Evolutionary conservation across 2,329 filamentous ascomycete species (phyloP).

Genomic region (Talaromyces rugulosus): DNA sequence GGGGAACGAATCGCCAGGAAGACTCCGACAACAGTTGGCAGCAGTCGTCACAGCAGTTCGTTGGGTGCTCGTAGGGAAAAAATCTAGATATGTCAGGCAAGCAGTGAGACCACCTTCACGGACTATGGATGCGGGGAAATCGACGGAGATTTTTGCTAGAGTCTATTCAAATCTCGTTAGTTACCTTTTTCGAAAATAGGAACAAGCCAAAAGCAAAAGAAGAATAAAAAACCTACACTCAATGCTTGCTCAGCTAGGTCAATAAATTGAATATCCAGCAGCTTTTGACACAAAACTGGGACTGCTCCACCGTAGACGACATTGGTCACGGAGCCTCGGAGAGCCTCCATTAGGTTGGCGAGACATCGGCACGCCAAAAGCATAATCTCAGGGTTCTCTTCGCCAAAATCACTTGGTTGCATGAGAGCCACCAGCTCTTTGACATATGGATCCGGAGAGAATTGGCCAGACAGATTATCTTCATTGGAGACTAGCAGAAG

Average conservation of each 20-base stretch:
- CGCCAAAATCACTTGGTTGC: slow-evolving; percentile 81
- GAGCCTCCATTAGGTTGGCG: slow-evolving; percentile 94
- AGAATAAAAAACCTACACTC: slow-evolving; percentile 53
- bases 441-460: slow-evolving; percentile 89
- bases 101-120: slow-evolving; percentile 91
- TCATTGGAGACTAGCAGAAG: slow-evolving; percentile 92
- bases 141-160: slow-evolving; percentile 92
- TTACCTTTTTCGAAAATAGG: background rate
- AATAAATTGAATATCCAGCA: slow-evolving; percentile 94
- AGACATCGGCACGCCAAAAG: slow-evolving; percentile 91
- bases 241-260: slow-evolving; percentile 95
- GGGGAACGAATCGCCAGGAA: slow-evolving; percentile 86
- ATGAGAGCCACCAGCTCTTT: slow-evolving; percentile 90
- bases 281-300: slow-evolving; percentile 87
- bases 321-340: slow-evolving; percentile 87
- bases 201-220: background rate
- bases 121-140: slow-evolving; percentile 92
- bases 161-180: slow-evolving; percentile 49
- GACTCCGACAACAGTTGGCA: slow-evolving; percentile 96
- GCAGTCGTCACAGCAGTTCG: slow-evolving; percentile 94
- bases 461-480: slow-evolving; percentile 91
- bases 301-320: slow-evolving; percentile 98
- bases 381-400: slow-evolving; percentile 96
- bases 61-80: slow-evolving; percentile 96
- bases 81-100: slow-evolving; percentile 94